A percentile compares a stretch with the other conserved stretches of the same genome.
These are phyloP conservation scores for Globisporangium heterothallicum DNA, from an alignment of 352 stramenopile species.

Conservation along the genomic window DNA sequence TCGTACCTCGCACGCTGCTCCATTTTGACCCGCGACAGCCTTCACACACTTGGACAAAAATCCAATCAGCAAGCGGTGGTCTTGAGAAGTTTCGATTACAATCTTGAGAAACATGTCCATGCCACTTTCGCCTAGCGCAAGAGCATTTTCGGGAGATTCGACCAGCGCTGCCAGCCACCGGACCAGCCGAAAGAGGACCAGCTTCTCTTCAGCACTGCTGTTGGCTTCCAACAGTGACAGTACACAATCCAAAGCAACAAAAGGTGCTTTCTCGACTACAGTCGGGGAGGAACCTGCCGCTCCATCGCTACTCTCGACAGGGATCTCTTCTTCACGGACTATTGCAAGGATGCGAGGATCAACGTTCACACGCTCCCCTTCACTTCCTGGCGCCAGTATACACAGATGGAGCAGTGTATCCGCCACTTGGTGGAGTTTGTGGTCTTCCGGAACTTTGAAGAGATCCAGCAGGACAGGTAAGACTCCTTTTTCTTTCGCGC, in stretches of 20 bases:
- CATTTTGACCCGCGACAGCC: slow-evolving; percentile 27
- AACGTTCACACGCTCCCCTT: background rate
- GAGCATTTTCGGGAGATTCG: slow-evolving; percentile 31
- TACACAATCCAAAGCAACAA: slow-evolving; percentile 31
- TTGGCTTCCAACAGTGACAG: slow-evolving; percentile 29
- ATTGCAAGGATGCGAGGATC: slow-evolving; percentile 20
- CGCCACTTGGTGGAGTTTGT: slow-evolving; percentile 36
- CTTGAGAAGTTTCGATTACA: slow-evolving; percentile 16
- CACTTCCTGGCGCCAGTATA: background rate
- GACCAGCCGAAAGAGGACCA: slow-evolving; percentile 35
- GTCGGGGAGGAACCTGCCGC: background rate
- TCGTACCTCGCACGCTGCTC: slow-evolving; percentile 40
- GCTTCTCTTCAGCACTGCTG: slow-evolving; percentile 4
- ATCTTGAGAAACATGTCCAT: slow-evolving; percentile 32
- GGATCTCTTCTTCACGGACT: background rate
- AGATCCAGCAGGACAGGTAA: slow-evolving; percentile 36
- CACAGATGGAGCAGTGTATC: slow-evolving; percentile 65
- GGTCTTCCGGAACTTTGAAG: slow-evolving; percentile 27
- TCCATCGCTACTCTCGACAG: background rate
- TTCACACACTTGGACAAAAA: slow-evolving; percentile 43
- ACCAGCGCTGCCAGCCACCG: slow-evolving; percentile 49
- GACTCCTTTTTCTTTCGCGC: slow-evolving; percentile 29
- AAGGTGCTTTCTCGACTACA: slow-evolving; percentile 16
- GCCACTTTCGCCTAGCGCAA: slow-evolving; percentile 29
- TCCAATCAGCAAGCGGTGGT: slow-evolving; percentile 29